These are phyloP conservation scores for Bryoglossum gracile DNA, from an alignment of 495 filamentous ascomycete species.

Conservation along the genomic window DNA sequence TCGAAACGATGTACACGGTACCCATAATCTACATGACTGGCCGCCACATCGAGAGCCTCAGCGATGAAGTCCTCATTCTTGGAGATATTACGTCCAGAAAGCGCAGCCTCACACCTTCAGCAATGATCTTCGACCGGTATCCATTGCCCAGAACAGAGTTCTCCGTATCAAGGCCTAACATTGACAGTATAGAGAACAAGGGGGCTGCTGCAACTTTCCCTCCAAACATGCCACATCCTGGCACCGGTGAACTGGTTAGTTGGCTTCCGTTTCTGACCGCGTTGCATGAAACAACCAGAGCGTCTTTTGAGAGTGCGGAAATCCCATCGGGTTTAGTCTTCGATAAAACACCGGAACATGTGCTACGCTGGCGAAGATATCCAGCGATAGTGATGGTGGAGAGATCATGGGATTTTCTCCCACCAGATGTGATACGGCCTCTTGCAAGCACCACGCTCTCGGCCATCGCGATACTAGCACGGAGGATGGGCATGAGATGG, in stretches of 20 bases:
- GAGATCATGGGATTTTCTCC: constrained; percentile 31
- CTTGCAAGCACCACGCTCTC: constrained; percentile 24
- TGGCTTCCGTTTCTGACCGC: constrained; percentile 17
- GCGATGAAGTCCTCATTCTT: constrained; percentile 7
- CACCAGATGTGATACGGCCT: constrained; percentile 29
- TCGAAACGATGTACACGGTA: constrained; percentile 38
- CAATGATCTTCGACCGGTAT: too few species aligned
- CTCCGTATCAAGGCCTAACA: too few species aligned
- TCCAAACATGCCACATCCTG: too few species aligned
- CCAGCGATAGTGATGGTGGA: constrained; percentile 20
- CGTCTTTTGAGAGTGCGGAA: neutral
- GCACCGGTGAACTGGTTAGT: constrained; percentile 11
- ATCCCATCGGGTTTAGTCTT: too few species aligned
- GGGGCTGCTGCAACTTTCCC: too few species aligned
- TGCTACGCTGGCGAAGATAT: too few species aligned
- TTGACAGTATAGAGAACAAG: too few species aligned
- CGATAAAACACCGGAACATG: too few species aligned
- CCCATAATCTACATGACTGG: constrained; percentile 39
- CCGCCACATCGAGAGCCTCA: neutral
- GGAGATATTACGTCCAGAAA: constrained; percentile 6
- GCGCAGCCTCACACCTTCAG: constrained; percentile 3
- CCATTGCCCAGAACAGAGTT: too few species aligned
- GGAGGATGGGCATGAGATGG: constrained; percentile 32
- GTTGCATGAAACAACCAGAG: constrained; percentile 11
- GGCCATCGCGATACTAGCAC: constrained; percentile 27